Evolutionary conservation across 345 rosid genomes (phyloP).

Genomic region (Cardiospermum halicacabum): DNA sequence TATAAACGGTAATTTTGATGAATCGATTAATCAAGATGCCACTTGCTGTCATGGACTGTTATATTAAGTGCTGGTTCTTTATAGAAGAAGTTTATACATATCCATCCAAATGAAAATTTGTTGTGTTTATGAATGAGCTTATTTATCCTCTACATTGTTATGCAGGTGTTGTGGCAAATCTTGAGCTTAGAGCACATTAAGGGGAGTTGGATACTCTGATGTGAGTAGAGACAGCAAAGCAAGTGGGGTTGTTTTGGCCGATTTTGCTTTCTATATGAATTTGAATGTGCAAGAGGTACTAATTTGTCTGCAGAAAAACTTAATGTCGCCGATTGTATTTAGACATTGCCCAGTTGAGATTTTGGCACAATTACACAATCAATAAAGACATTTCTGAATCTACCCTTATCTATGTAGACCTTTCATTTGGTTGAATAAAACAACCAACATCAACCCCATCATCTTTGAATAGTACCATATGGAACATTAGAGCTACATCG

Average conservation of each 20-base stretch:
- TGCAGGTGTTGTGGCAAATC: constrained; percentile 44
- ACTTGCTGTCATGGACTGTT: neutral
- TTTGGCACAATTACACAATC: neutral
- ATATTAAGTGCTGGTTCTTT: neutral
- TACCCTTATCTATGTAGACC: too few relatives aligned
- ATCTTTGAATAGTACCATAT: too few relatives aligned
- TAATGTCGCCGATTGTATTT: too few relatives aligned
- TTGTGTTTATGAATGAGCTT: neutral
- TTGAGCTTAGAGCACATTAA: constrained; percentile 2
- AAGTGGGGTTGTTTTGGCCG: neutral
- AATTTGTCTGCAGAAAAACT: constrained; percentile 1
- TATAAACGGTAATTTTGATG: constrained; percentile 60
- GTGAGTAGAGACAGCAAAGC: constrained; percentile 3
- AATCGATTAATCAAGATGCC: neutral
- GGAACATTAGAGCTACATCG: too few relatives aligned
- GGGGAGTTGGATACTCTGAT: neutral
- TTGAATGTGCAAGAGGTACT: neutral
- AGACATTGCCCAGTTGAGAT: too few relatives aligned
- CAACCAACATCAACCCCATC: too few relatives aligned
- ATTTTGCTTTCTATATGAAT: constrained; percentile 5
- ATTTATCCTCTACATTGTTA: neutral
- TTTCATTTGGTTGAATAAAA: too few relatives aligned
- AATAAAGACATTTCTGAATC: too few relatives aligned
- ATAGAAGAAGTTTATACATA: neutral
- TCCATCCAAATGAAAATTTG: neutral